These are phyloP conservation scores for Penicillium digitatum DNA, from an alignment of 2,329 filamentous ascomycete species.

Conservation along the genomic window DNA sequence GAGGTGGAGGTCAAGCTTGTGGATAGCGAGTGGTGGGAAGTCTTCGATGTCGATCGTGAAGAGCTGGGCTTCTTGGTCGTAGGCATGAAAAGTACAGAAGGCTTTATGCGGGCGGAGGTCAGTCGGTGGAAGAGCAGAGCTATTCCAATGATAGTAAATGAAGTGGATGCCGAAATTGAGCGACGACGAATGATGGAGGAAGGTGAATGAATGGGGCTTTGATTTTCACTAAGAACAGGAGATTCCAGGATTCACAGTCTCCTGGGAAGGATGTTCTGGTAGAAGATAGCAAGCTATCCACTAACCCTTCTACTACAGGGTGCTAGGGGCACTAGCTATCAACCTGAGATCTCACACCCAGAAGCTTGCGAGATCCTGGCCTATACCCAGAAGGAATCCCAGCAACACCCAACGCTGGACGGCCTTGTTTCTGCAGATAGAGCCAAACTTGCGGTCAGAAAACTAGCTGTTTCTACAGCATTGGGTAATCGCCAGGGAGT, in stretches of 20 bases:
- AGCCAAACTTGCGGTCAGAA: neutral
- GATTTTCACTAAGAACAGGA: neutral
- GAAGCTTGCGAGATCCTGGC: neutral
- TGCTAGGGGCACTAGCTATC: neutral
- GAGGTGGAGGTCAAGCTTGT: slow-evolving; percentile 75
- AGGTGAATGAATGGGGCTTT: slow-evolving; percentile 33
- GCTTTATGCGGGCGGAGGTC: slow-evolving; percentile 60
- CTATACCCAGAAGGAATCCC: neutral
- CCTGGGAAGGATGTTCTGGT: neutral
- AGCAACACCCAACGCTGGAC: neutral
- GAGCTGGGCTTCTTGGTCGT: slow-evolving; percentile 91
- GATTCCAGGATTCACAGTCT: neutral
- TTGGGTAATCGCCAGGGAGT: neutral
- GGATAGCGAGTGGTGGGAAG: slow-evolving; percentile 90
- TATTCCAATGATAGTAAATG: slow-evolving; percentile 57
- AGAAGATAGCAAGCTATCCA: neutral
- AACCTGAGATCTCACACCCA: neutral
- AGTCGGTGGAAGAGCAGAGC: slow-evolving; percentile 51
- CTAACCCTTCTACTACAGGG: neutral
- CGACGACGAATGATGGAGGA: slow-evolving; percentile 45
- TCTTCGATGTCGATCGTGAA: slow-evolving; percentile 93
- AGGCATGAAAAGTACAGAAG: slow-evolving; percentile 72
- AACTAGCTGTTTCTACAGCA: neutral
- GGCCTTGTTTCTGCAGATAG: neutral
- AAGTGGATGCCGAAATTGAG: slow-evolving; percentile 59